Conservation (phyloP, 2,329 filamentous ascomycete species). For the Venturia asperata region DNA sequence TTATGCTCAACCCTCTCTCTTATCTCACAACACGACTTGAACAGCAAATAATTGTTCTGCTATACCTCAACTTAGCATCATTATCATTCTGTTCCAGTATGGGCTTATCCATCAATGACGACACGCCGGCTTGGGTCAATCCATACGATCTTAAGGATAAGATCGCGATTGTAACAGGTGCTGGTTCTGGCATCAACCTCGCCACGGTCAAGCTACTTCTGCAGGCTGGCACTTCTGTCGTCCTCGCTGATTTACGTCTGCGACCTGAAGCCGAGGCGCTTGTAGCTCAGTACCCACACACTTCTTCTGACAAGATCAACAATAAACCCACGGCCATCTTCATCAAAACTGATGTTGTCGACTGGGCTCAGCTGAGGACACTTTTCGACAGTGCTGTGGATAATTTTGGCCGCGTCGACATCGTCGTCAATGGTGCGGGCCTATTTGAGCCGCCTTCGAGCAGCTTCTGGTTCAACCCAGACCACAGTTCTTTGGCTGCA, state of each 20-base stretch:
- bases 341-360: slow-evolving; percentile 10
- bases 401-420: slow-evolving; percentile 13
- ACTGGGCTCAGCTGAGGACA: slow-evolving; percentile 8
- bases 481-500: not conserved
- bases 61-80: not conserved
- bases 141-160: slow-evolving; percentile 23
- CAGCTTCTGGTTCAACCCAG: not conserved
- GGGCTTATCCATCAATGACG: not conserved
- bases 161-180: slow-evolving; percentile 27
- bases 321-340: not conserved
- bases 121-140: not conserved
- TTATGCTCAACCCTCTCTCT: not conserved
- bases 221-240: slow-evolving; percentile 41
- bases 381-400: slow-evolving; percentile 14
- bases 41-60: too few relatives aligned
- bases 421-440: slow-evolving; percentile 15
- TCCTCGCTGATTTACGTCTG: slow-evolving; percentile 21
- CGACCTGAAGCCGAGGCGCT: not conserved
- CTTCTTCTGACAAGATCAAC: not conserved
- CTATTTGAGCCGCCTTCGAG: slow-evolving; percentile 7
- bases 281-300: not conserved
- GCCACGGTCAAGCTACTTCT: slow-evolving; percentile 18
- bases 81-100: not conserved
- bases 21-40: too few relatives aligned
- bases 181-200: slow-evolving; percentile 26